Conservation (phyloP, 257 asterid genomes). For the Ocimum tenuiflorum region DNA sequence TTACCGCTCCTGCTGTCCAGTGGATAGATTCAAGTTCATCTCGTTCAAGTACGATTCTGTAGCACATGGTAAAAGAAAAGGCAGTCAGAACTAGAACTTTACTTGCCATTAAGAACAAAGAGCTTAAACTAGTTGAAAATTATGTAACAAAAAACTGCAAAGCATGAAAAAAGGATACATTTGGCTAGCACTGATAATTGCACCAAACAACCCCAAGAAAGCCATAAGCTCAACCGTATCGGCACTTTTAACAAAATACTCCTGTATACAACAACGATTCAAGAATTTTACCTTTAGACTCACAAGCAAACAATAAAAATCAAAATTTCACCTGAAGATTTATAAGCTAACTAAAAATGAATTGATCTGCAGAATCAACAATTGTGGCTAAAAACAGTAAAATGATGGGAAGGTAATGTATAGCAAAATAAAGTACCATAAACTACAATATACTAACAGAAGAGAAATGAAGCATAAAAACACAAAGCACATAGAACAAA, state of each 20-base stretch:
- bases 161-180: slow-evolving; percentile 49
- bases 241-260: slow-evolving; percentile 76
- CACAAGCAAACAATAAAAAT: not conserved
- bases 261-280: slow-evolving; percentile 42
- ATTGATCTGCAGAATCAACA: not conserved
- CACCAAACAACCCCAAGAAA: slow-evolving; percentile 87
- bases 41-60: slow-evolving; percentile 77
- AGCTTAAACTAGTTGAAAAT: not conserved
- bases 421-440: not conserved
- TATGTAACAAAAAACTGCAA: not conserved
- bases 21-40: slow-evolving; percentile 65
- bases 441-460: not conserved
- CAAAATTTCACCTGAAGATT: not conserved
- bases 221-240: slow-evolving; percentile 92
- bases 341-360: not conserved
- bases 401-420: not conserved
- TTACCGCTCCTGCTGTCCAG: slow-evolving; percentile 78
- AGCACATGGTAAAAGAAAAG: slow-evolving; percentile 33
- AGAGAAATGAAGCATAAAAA: not conserved
- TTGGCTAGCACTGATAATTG: slow-evolving; percentile 74
- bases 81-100: not conserved
- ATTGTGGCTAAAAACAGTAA: not conserved
- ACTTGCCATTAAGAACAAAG: not conserved
- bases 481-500: not conserved
- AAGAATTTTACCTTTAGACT: not conserved